phyloP scores from a whole-genome alignment of 2,329 filamentous ascomycete genomes.

The Paramyrothecium sp. region DNA sequence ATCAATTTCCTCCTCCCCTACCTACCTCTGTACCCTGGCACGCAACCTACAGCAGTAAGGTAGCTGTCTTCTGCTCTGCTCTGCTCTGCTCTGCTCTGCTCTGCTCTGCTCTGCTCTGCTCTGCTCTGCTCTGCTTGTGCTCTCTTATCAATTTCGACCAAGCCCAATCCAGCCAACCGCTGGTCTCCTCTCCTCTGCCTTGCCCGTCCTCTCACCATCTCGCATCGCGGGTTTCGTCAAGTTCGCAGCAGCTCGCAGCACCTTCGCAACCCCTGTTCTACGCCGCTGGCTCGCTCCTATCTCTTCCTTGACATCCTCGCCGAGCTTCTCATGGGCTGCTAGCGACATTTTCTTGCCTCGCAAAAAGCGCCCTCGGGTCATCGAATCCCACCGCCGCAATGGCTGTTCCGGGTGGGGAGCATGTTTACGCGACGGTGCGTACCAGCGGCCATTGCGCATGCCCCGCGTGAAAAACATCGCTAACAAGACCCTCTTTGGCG shows the following conservation, averaged over 20 bases:
- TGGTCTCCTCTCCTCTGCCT: background rate
- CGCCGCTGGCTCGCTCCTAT: background rate
- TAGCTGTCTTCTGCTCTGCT: no score
- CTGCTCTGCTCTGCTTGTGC: no score
- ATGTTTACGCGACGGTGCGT: slow-evolving; percentile 59
- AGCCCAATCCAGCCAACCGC: background rate
- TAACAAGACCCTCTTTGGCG: slow-evolving; percentile 6
- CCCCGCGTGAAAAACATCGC: background rate
- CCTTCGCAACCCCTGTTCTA: background rate
- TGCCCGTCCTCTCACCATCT: background rate
- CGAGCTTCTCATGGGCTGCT: background rate
- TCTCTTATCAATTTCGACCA: background rate
- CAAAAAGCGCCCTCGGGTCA: background rate
- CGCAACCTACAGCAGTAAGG: no score
- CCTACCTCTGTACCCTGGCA: no score
- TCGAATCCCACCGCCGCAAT: slow-evolving; percentile 19
- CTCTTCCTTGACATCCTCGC: background rate
- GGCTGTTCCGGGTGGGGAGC: slow-evolving; percentile 40
- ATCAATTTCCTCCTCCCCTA: no score
- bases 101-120: no score
- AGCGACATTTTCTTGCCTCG: background rate
- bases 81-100: no score
- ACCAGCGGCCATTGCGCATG: slow-evolving; percentile 4
- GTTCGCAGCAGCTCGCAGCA: background rate
- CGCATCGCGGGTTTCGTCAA: background rate